Evolutionary conservation across 1,284 basidiomycete species (phyloP), one percentile per base, ranked within the genome.

Genomic region (Cutaneotrichosporon cavernicola): DNA sequence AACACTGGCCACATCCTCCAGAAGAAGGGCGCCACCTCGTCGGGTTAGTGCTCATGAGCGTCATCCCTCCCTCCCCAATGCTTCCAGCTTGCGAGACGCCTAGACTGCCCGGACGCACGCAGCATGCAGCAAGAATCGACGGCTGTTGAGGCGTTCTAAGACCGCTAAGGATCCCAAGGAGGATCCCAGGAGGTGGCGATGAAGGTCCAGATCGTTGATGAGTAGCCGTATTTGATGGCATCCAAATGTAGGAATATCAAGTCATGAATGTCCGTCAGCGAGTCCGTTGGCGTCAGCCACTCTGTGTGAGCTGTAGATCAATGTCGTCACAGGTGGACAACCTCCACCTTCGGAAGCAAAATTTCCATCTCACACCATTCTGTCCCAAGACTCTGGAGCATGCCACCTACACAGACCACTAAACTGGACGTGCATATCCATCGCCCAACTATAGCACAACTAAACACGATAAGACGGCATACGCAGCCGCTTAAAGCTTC

Each of bases 71-170:
- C 38, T 14, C 10, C 16, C 38, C 38, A 40, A 14, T 40, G 38
- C 13, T 40, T 40, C 38, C 11, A 40, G 11, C 38, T 40, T 1
- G 38, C 38, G 5, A 40, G 6, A 11, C 38, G 13, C 2, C 2
- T 40, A 11, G 10, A 40, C 38, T 1, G 9, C 13, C 38, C 38
- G 13, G 10, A 4, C 38, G 5, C 13, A 16, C 16, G 38, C 13
- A 1, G 38, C 38, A 40, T 40, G 13, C 9, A 14, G 13, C 38
- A 40, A 5, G 26, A 26, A 26, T 26, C 26, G 26, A 26, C 26
- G 46, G 90, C 90, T 30, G 81, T 86, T 51, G 82, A 83, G 62
- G 92, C 92, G 6, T 93, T 95, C 83, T n/a, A 81, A 89, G 43
- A 56, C 62, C 6, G 68, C 70, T 9, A 69, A 62, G 3, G 69